Percentiles rank a stretch among this genome's conserved stretches.
These are phyloP conservation scores for Candida loeiensis DNA, from an alignment of 805 yeast genomes.

Conservation along the genomic window DNA sequence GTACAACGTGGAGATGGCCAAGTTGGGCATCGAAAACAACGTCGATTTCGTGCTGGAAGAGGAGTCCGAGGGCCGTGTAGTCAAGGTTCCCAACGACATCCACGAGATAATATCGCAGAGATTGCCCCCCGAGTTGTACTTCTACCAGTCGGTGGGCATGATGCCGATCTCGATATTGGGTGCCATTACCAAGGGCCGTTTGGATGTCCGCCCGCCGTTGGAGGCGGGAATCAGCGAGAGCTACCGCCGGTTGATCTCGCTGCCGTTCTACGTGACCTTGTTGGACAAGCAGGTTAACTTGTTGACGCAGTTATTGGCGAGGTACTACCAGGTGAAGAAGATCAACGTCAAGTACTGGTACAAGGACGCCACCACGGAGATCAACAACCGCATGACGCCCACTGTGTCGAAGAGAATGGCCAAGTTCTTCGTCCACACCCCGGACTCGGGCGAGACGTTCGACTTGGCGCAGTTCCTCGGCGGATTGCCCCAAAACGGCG, in stretches of 20 bases:
- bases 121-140: slow-evolving; percentile 80
- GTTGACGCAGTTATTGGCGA: slow-evolving; percentile 67
- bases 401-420: slow-evolving; percentile 42
- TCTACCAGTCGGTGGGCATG: slow-evolving; percentile 76
- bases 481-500: slow-evolving; percentile 16
- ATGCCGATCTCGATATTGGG: slow-evolving; percentile 61
- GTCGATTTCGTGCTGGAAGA: slow-evolving; percentile 19
- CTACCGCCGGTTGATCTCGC: slow-evolving; percentile 53
- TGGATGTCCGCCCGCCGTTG: slow-evolving; percentile 60
- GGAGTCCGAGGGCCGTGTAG: slow-evolving; percentile 10
- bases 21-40: slow-evolving; percentile 23
- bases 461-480: slow-evolving; percentile 23
- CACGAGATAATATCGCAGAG: slow-evolving; percentile 81
- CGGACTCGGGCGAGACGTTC: slow-evolving; percentile 20
- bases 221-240: slow-evolving; percentile 60
- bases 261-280: slow-evolving; percentile 43
- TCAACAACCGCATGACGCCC: slow-evolving; percentile 54
- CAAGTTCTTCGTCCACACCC: slow-evolving; percentile 18
- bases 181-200: slow-evolving; percentile 61
- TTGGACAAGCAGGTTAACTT: slow-evolving; percentile 64
- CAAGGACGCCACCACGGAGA: slow-evolving; percentile 37
- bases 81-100: slow-evolving; percentile 67
- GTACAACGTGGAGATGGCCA: slow-evolving; percentile 40
- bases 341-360: slow-evolving; percentile 57
- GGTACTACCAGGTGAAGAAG: slow-evolving; percentile 79